Evolutionary conservation across 1,284 basidiomycete species (phyloP), one percentile per base, ranked within the genome.

Genomic region (Sporisorium scitamineum): DNA sequence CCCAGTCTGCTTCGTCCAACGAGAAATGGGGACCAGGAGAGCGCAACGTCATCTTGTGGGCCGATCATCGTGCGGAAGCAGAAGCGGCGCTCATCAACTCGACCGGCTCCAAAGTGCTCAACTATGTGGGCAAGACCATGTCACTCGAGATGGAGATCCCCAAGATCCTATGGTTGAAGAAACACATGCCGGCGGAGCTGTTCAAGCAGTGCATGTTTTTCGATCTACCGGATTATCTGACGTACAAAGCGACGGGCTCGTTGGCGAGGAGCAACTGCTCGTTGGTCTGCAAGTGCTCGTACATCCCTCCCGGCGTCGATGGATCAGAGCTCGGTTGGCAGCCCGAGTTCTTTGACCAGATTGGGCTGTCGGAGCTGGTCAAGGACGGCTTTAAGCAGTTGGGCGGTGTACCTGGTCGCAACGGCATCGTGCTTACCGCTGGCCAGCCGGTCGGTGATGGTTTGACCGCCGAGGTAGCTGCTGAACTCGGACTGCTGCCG

Each of bases 81-180:
- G 95, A 99, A 86, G 95, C 96, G 0, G 90, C 93, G 44, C 84
- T 91, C 44, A 97, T 99, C 88, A 99, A 98, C 85, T 88, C 88
- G 32, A 93, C 92, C 2, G 92, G 91, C 2, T 93, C 92, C 59
- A 89, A 91, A 37, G 94, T 97, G 42, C 89, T 99, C 73, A 91
- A 95, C 75, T 99, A 96, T 86, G 95, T 99, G 42, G 96, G 96
- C 27, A 94, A 94, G 54, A 94, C 91, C 37, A 97, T 99, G 92
- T 96, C 94, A 42, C 80, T 83, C 57, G 82, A 84, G 57, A 84
- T 84, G 82, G 82, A 84, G 68, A 80, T 77, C 54, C 95, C 95
- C 0, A 97, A 98, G 87, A 92, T 95, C 13, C 90, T 98, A 34
- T 99, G 96, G 96, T 88, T 99, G 50, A 97, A 95, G 86, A 91